phyloP scores from a whole-genome alignment of 2,329 filamentous ascomycete species.

The Xylaria hypoxylon region DNA sequence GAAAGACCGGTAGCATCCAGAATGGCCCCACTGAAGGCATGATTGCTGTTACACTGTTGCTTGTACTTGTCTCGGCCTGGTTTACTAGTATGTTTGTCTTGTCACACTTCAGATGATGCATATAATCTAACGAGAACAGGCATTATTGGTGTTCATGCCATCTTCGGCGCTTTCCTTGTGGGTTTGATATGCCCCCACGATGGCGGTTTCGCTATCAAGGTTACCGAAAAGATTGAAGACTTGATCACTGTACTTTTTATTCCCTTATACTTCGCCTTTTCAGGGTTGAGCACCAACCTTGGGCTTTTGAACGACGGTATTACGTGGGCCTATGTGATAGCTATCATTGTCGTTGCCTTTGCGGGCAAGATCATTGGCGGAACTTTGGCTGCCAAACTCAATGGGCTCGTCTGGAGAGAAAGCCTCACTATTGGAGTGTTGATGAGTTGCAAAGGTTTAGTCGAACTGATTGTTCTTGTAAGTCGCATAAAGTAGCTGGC shows the following conservation, averaged over 20 bases:
- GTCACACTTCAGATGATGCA: background rate
- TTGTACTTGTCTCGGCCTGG: slow-evolving; percentile 76
- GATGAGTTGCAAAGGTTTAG: slow-evolving; percentile 97
- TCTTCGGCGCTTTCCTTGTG: slow-evolving; percentile 92
- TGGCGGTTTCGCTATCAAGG: slow-evolving; percentile 87
- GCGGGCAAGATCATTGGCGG: slow-evolving; percentile 86
- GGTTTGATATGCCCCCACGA: slow-evolving; percentile 92
- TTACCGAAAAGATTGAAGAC: slow-evolving; percentile 96
- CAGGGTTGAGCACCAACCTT: slow-evolving; percentile 87
- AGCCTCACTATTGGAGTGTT: slow-evolving; percentile 86
- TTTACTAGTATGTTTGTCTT: slow-evolving; percentile 58
- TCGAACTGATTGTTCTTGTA: slow-evolving; percentile 94
- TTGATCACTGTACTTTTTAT: slow-evolving; percentile 85
- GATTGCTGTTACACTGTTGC: slow-evolving; percentile 82
- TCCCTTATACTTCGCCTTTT: slow-evolving; percentile 93
- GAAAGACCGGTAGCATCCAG: slow-evolving; percentile 79
- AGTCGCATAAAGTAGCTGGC: slow-evolving; percentile 49
- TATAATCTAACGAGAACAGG: slow-evolving; percentile 61
- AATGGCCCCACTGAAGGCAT: slow-evolving; percentile 90
- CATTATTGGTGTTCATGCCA: slow-evolving; percentile 92
- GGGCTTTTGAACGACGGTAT: slow-evolving; percentile 84
- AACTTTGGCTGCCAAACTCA: slow-evolving; percentile 78
- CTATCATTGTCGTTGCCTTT: slow-evolving; percentile 84
- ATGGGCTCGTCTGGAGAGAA: slow-evolving; percentile 89
- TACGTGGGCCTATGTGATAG: slow-evolving; percentile 91